Evolutionary conservation across 2,329 filamentous ascomycete genomes (phyloP).

Genomic region (Amauroascus niger): DNA sequence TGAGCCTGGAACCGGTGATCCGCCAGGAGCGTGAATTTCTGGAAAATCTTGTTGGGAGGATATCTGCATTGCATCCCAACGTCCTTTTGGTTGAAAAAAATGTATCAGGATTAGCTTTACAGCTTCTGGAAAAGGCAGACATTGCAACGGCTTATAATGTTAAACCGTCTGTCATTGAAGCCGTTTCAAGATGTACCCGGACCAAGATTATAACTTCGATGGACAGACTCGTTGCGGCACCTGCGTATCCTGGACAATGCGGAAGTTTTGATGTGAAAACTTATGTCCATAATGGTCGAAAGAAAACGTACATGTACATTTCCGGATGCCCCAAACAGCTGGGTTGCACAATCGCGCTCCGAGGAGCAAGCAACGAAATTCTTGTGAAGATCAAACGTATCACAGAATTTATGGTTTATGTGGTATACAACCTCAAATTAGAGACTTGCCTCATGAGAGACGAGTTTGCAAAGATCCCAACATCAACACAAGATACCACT

Average conservation of each 20-base stretch:
- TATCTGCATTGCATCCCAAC: slow-evolving; percentile 73
- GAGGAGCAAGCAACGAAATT: slow-evolving; percentile 63
- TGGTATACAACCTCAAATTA: slow-evolving; percentile 93
- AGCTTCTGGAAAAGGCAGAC: slow-evolving; percentile 76
- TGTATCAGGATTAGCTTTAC: slow-evolving; percentile 80
- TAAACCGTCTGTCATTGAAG: slow-evolving; percentile 89
- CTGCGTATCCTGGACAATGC: slow-evolving; percentile 67
- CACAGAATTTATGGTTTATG: slow-evolving; percentile 97
- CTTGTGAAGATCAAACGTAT: slow-evolving; percentile 79
- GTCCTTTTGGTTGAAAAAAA: slow-evolving; percentile 86
- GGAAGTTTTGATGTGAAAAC: slow-evolving; percentile 92
- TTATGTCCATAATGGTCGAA: slow-evolving; percentile 72
- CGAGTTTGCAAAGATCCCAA: slow-evolving; percentile 74
- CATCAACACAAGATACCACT: slow-evolving; percentile 13
- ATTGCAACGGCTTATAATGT: slow-evolving; percentile 95
- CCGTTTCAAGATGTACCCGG: slow-evolving; percentile 83
- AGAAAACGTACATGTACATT: slow-evolving; percentile 92
- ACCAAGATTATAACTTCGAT: slow-evolving; percentile 89
- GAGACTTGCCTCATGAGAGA: slow-evolving; percentile 92
- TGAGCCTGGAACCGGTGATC: slow-evolving; percentile 95
- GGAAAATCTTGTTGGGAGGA: slow-evolving; percentile 81
- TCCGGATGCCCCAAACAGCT: slow-evolving; percentile 83
- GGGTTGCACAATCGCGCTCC: slow-evolving; percentile 86
- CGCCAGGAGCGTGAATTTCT: slow-evolving; percentile 93
- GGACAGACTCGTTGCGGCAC: slow-evolving; percentile 74